Evolutionary conservation across 257 asterid species (phyloP).

Genomic region (Forsythia suspensa): DNA sequence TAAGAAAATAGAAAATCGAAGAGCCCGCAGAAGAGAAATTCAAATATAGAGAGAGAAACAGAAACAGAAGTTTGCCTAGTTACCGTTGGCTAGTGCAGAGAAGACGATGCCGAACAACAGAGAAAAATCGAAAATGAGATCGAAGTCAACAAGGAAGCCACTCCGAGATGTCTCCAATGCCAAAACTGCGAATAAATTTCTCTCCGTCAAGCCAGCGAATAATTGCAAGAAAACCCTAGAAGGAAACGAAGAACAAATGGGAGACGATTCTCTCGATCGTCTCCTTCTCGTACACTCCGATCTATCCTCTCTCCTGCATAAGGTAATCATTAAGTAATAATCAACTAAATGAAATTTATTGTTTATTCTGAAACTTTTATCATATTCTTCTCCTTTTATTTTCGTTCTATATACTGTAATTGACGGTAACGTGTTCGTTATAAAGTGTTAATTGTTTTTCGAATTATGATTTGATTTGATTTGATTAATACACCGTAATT

Average conservation of each 20-base stretch:
- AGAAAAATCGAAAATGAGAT: constrained; percentile 30
- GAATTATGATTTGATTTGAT: constrained; percentile 7
- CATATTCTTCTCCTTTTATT: no score
- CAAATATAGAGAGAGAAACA: constrained; percentile 24
- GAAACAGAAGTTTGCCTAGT: constrained; percentile 21
- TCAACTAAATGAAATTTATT: background rate
- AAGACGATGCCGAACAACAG: constrained; percentile 42
- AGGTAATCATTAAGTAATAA: constrained; percentile 36
- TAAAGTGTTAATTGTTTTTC: background rate
- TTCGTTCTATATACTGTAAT: no score
- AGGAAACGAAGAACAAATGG: constrained; percentile 25
- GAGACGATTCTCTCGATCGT: constrained; percentile 55
- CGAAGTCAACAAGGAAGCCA: constrained; percentile 53
- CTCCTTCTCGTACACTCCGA: constrained; percentile 77
- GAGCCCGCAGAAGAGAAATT: constrained; percentile 14
- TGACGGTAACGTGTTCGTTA: no score
- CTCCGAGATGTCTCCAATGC: constrained; percentile 61
- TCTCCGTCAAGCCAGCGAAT: constrained; percentile 19
- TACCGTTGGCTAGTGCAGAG: background rate
- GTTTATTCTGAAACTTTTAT: background rate
- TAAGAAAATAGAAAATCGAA: background rate
- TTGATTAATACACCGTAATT: background rate
- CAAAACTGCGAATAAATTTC: constrained; percentile 11
- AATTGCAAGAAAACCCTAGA: constrained; percentile 25
- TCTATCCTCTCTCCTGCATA: constrained; percentile 53